Percentiles rank a stretch among this genome's conserved stretches.
phyloP scores from a whole-genome alignment of 1,139 yeast species.

The Ogataea hybrid region DNA sequence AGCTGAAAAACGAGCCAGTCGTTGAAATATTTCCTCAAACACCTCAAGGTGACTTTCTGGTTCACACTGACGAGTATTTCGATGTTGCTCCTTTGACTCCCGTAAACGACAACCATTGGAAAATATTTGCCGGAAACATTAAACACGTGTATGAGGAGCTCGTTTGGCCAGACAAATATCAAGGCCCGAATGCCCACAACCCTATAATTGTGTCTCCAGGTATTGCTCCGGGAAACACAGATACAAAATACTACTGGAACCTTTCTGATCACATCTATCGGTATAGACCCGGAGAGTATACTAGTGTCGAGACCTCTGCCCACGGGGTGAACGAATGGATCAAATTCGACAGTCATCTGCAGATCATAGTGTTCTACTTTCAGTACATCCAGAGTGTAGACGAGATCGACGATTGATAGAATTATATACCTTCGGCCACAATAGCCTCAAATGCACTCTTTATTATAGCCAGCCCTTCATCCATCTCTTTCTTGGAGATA shows the following conservation, averaged over 20 bases:
- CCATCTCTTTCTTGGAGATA: slow-evolving; percentile 22
- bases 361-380: slow-evolving; percentile 54
- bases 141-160: slow-evolving; percentile 50
- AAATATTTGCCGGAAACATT: slow-evolving; percentile 44
- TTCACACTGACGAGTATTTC: slow-evolving; percentile 35
- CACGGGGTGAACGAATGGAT: slow-evolving; percentile 61
- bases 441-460: slow-evolving; percentile 15
- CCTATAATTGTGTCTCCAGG: slow-evolving; percentile 56
- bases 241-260: slow-evolving; percentile 71
- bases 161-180: slow-evolving; percentile 39
- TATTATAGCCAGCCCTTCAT: slow-evolving; percentile 20
- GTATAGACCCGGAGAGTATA: slow-evolving; percentile 27
- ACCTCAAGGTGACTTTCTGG: slow-evolving; percentile 45
- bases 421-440: slow-evolving; percentile 1
- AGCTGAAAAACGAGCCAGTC: slow-evolving; percentile 26
- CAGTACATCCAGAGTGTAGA: slow-evolving; percentile 42
- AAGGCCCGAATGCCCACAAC: slow-evolving; percentile 31
- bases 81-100: slow-evolving; percentile 53
- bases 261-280: slow-evolving; percentile 67
- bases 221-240: slow-evolving; percentile 75
- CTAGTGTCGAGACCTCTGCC: slow-evolving; percentile 22
- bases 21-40: slow-evolving; percentile 36
- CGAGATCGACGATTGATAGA: slow-evolving; percentile 9
- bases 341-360: slow-evolving; percentile 46
- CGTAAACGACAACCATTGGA: slow-evolving; percentile 41